Evolutionary conservation across 2,329 filamentous ascomycete genomes (phyloP), one percentile per base, ranked within the genome.

Genomic region (Cadophora gregata): DNA sequence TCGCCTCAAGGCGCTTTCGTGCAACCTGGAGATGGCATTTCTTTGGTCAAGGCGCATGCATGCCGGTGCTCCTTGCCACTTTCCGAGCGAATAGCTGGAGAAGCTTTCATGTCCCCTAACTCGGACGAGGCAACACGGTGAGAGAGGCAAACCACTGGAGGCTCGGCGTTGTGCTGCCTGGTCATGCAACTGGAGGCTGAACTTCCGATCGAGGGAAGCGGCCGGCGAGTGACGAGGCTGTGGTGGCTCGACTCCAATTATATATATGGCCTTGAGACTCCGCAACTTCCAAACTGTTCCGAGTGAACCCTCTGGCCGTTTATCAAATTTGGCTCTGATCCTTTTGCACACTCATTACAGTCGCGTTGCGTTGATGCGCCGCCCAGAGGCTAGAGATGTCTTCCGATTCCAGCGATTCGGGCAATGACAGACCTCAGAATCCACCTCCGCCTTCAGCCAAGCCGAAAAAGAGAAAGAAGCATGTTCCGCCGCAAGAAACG

Each of bases 401-500:
- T 27, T 29, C 48, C 8, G 61, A 69, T 42, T 68, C 70, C 47
- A 73, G 72, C 66, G 72, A 70, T 33, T 72, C 70, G 8, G 71
- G 73, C 25, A 62, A 64, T n/a, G 63, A 51, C 21, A 64, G 62
- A 3, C 65, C 65, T 3, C 71, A 67, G 25, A 62, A 65, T 10
- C 66, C 65, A 1, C 66, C 58, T 14, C 60, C 50, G 47, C 33
- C 47, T 53, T 66, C 42, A 45, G 24, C 64, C 31, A 82, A 86
- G 72, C 85, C 86, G 74, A 87, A 86, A 76, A 84, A 83, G 73
- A 86, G 86, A 75, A 86, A 84, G 79, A 81, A 83, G 73, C 83
- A 85, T 69, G 81, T 86, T 16, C 81, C 85, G 2, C 89, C 89
- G 0, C 89, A 92, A 75, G 83, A 87, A 73, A 84, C 83, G 67